Conservation (phyloP, 1,139 yeast species). For the Debaryomyces coudertii region DNA sequence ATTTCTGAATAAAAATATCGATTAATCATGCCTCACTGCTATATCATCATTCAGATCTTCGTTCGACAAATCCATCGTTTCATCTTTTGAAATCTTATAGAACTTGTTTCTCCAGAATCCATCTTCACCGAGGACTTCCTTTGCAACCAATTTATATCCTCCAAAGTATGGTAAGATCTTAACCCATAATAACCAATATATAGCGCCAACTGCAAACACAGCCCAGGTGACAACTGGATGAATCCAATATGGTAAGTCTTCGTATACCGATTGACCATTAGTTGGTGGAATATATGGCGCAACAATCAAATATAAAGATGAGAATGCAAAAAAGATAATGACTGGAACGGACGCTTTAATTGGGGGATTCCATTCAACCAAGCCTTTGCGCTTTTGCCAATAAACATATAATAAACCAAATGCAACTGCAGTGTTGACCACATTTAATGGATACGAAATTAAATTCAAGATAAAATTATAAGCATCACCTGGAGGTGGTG, state of each 20-base stretch:
- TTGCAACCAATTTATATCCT: conserved; percentile 59
- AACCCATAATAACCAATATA: conserved; percentile 75
- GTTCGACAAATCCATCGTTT: conserved; percentile 12
- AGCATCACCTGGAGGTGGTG: conserved; percentile 56
- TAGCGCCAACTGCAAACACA: conserved; percentile 68
- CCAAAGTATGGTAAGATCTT: conserved; percentile 59
- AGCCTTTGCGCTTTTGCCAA: conserved; percentile 55
- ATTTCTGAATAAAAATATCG: background rate
- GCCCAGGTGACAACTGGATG: conserved; percentile 87
- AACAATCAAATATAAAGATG: conserved; percentile 69
- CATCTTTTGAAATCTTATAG: conserved; percentile 40
- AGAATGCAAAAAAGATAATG: conserved; percentile 62
- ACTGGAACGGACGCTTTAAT: conserved; percentile 69
- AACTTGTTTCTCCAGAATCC: conserved; percentile 78
- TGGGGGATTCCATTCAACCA: conserved; percentile 72
- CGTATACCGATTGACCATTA: conserved; percentile 66
- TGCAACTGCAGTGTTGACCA: conserved; percentile 51
- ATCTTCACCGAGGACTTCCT: conserved; percentile 65
- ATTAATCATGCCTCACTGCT: conserved; percentile 41
- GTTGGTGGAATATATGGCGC: conserved; percentile 86
- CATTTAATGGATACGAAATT: conserved; percentile 54
- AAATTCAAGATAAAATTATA: conserved; percentile 51
- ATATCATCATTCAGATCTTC: conserved; percentile 13
- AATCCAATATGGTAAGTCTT: conserved; percentile 70
- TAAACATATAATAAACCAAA: conserved; percentile 45